Conservation (phyloP, 1,284 basidiomycete genomes). For the Ustilago trichophora region DNA sequence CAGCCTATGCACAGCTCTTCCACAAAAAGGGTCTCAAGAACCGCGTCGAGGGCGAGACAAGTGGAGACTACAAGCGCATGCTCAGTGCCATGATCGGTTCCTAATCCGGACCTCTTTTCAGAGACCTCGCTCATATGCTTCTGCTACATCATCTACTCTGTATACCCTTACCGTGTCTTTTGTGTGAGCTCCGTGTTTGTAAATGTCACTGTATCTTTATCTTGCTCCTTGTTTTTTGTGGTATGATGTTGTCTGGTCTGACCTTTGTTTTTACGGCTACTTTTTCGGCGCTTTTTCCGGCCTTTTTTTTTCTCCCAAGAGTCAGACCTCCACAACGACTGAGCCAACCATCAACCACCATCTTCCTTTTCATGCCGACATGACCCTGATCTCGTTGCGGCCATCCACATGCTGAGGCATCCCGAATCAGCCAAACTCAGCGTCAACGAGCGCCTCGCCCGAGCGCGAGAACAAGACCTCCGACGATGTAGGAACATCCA, state of each 20-base stretch:
- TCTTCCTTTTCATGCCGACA: not conserved
- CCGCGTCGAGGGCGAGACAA: constrained; percentile 58
- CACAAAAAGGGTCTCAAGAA: constrained; percentile 56
- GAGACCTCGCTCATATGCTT: too few species aligned
- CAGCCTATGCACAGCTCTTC: constrained; percentile 58
- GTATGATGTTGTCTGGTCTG: too few species aligned
- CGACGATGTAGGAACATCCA: constrained; percentile 32
- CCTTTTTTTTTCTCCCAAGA: not conserved
- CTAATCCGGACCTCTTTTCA: too few species aligned
- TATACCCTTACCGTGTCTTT: constrained; percentile 29
- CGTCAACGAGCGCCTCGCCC: constrained; percentile 38
- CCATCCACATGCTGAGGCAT: not conserved
- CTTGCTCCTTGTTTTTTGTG: too few species aligned
- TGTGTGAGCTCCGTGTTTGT: not conserved
- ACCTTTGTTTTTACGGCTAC: too few species aligned
- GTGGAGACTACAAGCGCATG: constrained; percentile 59
- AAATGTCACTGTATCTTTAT: constrained; percentile 6
- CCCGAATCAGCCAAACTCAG: constrained; percentile 14
- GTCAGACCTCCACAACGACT: constrained; percentile 16
- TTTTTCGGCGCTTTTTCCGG: constrained; percentile 3
- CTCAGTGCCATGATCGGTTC: constrained; percentile 51
- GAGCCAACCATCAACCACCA: not conserved
- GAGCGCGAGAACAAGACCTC: constrained; percentile 29
- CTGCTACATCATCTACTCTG: constrained; percentile 1
- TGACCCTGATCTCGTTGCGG: not conserved